Base-by-base conservation (phyloP, 2,329 filamentous ascomycete species). In the Remersonia thermophila region DNA sequence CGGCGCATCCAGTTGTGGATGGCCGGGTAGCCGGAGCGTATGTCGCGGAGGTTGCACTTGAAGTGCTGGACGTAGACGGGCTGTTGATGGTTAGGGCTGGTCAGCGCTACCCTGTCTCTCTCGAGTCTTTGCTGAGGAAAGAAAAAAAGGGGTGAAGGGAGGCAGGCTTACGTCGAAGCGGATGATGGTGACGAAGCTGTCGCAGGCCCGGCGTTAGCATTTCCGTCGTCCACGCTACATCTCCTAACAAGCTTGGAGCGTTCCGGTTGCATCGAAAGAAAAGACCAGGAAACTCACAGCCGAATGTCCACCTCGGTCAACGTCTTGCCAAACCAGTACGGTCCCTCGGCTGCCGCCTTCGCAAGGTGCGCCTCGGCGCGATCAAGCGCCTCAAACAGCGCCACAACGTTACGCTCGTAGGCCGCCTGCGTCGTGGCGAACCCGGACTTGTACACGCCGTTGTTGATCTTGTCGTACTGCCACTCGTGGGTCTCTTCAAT, bases 11-110 rank as follows among this genome's bases (percentile, higher is more conserved):
- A 95, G 41, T 62, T 65, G 63, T 95, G 83, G 40, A 93, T 62
- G 34, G 69, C 65, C 18, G 87, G 87, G 55, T 91, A 95, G 2
- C 85, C 85, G 7, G 73, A 79, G 29, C 86, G 71, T 53, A 93
- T 87, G 57, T 93, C 85, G 16, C 79, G 71, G 42, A 93, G 65
- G 61, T 93, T 93, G 65, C 81, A 87, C 60, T 82, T 82, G 67
- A 89, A 89, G 59, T 87, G 81, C 61, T 91, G 84, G 36, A 93
- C 81, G 53, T 93, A 93, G 49, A 84, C 80, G 20, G 69, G 66
- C 58, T 67, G 35, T 12, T 13, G 9, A 1, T 3, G 12, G 2
- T 20, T 38, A 40, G 17, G 39, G 43, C 39, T 30, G 4, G 9
- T n/a, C 2, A 11, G 16, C 16, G 5, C 20, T 23, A n/a, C n/a